Conservation (phyloP, 1,284 basidiomycete species). For the Cutaneotrichosporon sp. region DNA sequence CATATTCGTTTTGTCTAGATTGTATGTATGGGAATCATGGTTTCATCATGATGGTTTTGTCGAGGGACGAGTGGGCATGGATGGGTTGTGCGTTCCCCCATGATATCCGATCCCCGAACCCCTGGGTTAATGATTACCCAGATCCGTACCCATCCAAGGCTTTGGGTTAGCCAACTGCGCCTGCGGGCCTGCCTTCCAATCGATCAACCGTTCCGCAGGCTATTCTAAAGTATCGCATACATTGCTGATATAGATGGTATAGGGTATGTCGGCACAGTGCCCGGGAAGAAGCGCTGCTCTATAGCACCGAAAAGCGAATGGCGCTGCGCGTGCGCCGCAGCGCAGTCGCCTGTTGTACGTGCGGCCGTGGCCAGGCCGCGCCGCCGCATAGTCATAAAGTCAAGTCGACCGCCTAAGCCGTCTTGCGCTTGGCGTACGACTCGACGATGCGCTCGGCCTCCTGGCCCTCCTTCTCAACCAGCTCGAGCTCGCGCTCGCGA, state of each 20-base stretch:
- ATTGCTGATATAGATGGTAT: conserved; percentile 11
- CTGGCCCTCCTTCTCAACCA: conserved; percentile 69
- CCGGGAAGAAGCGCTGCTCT: not conserved
- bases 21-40: not conserved
- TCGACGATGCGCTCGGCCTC: conserved; percentile 65
- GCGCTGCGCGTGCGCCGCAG: conserved; percentile 8
- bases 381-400: too few species aligned
- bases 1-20: not conserved
- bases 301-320: conserved; percentile 2
- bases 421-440: conserved; percentile 24
- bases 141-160: too few species aligned
- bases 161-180: too few species aligned
- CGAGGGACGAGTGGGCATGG: too few species aligned
- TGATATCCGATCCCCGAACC: too few species aligned
- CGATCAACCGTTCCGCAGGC: not conserved
- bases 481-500: conserved; percentile 55
- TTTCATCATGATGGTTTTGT: too few species aligned
- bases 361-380: not conserved
- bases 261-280: conserved; percentile 5
- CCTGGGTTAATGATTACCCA: too few species aligned
- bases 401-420: not conserved
- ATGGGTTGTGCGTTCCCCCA: too few species aligned
- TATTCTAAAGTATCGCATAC: conserved; percentile 10
- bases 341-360: not conserved
- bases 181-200: not conserved